These are phyloP conservation scores for Ascochyta pisi DNA, from an alignment of 2,329 filamentous ascomycete species.

Conservation along the genomic window DNA sequence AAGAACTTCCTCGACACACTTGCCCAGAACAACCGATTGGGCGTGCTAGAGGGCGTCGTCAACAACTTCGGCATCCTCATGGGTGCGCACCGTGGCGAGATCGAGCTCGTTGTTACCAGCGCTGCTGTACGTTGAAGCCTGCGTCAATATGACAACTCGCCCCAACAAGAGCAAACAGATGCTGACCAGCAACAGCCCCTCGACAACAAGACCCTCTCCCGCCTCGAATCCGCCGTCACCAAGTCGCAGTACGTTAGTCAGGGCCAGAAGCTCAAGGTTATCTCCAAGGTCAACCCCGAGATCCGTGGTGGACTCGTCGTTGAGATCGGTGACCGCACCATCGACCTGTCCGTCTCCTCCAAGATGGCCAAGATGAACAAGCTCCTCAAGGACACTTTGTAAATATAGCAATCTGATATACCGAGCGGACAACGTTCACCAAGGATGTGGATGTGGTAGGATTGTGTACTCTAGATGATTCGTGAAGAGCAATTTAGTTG, in stretches of 20 bases:
- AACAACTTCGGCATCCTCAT: slow-evolving; percentile 89
- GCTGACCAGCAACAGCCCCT: slow-evolving; percentile 66
- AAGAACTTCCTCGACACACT: slow-evolving; percentile 93
- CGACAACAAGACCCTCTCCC: slow-evolving; percentile 82
- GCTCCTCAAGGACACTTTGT: slow-evolving; percentile 94
- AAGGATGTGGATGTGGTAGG: slow-evolving; percentile 23
- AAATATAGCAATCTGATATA: slow-evolving; percentile 61
- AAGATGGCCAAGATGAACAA: slow-evolving; percentile 99
- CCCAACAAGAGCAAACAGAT: neutral
- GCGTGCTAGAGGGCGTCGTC: slow-evolving; percentile 79
- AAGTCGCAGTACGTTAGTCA: slow-evolving; percentile 88
- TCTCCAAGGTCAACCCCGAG: slow-evolving; percentile 92
- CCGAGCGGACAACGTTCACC: slow-evolving; percentile 17
- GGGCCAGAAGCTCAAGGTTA: slow-evolving; percentile 98
- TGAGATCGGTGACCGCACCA: slow-evolving; percentile 96
- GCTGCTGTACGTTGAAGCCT: slow-evolving; percentile 71
- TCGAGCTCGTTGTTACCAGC: slow-evolving; percentile 90
- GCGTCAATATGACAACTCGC: neutral
- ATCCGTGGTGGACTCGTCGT: slow-evolving; percentile 93
- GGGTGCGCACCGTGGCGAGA: slow-evolving; percentile 87
- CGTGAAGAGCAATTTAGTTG: slow-evolving; percentile 34
- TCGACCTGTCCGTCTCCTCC: slow-evolving; percentile 93
- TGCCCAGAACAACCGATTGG: slow-evolving; percentile 95
- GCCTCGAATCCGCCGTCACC: slow-evolving; percentile 84
- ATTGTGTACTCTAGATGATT: slow-evolving; percentile 48